Base-by-base conservation (phyloP, 2,329 filamentous ascomycete genomes). In the Mollisia scopiformis region DNA sequence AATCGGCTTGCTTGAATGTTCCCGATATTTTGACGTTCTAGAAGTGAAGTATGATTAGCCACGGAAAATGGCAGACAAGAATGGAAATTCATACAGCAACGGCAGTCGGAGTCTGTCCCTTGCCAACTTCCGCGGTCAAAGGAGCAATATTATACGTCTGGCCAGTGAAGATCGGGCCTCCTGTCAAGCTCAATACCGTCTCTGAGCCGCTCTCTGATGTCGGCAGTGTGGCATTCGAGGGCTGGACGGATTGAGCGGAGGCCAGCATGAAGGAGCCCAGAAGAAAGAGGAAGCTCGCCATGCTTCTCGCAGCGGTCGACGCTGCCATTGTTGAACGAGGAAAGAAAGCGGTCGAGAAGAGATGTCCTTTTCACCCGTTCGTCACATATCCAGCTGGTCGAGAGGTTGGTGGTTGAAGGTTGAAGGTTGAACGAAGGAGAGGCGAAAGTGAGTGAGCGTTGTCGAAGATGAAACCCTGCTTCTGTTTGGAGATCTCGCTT, bases 171-270 rank as follows among this genome's bases (percentile, higher is more conserved):
- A 63, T 13, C 5, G 62, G 51, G 6, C 55, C 62, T 43, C 61
- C 60, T 7, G 57, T 53, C 46, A 71, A 49, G 13, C 39, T 62
- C 53, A 69, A 56, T 28, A 57, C 47, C 6, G 63, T 66, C 59
- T 62, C 46, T n/a, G 62, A 49, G 3, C 55, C 39, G 14, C 50
- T 61, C 58, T 68, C 66, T 14, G 59, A 58, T 10, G 51, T 14
- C 37, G 66, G 65, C 6, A 72, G 54, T 13, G 68, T 62, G 33
- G 51, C 53, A 60, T 72, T 73, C 30, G 72, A 66, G 14, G 69
- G 68, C n/a, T 51, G 8, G 13, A 71, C 65, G 23, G 62, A 56
- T 57, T 72, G 68, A 21, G 62, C 69, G 49, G 63, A 57, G 30
- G 64, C 67, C 55, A 68, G 50, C 49, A 62, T 53, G 25, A 30